Evolutionary conservation across 1,139 yeast genomes (phyloP).

Genomic region (Hansenula sp.): DNA sequence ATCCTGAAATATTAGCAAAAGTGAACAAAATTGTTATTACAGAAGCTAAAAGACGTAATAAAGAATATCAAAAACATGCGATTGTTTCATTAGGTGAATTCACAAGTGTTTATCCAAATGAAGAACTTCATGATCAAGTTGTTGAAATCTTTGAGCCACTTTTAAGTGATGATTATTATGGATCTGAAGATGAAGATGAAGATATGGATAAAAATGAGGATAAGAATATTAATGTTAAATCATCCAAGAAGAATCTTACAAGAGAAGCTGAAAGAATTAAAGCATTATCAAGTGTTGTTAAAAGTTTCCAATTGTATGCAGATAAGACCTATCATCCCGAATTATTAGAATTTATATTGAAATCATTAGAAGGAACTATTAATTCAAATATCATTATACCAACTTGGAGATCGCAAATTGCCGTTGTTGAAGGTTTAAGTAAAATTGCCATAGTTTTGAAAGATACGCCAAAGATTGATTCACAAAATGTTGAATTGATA

Average conservation of each 20-base stretch:
- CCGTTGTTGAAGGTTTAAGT: conserved; percentile 34
- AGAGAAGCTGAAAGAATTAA: conserved; percentile 34
- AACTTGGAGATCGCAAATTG: conserved; percentile 59
- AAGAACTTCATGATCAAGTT: conserved; percentile 28
- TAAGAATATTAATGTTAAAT: conserved; percentile 26
- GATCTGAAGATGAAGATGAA: conserved; percentile 24
- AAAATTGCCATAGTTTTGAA: conserved; percentile 18
- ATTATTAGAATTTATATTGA: conserved; percentile 19
- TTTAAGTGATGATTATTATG: conserved; percentile 25
- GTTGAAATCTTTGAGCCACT: conserved; percentile 28
- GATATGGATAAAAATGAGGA: conserved; percentile 11
- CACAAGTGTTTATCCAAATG: conserved; percentile 38
- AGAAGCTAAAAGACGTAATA: conserved; percentile 69
- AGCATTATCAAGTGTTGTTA: conserved; percentile 24
- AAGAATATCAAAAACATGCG: conserved; percentile 53
- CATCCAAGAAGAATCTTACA: conserved; percentile 31
- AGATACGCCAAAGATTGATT: conserved; percentile 8
- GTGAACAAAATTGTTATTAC: conserved; percentile 42
- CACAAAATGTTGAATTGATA: conserved; percentile 8
- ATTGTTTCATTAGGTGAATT: conserved; percentile 48
- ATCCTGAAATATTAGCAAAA: conserved; percentile 27
- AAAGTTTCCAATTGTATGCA: conserved; percentile 21
- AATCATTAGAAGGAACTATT: conserved; percentile 26
- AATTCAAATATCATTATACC: conserved; percentile 32
- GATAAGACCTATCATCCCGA: conserved; percentile 10